Percentiles rank a stretch among this genome's conserved stretches.
Conservation (phyloP, 306 rosid species). For the Prunus armeniaca region DNA sequence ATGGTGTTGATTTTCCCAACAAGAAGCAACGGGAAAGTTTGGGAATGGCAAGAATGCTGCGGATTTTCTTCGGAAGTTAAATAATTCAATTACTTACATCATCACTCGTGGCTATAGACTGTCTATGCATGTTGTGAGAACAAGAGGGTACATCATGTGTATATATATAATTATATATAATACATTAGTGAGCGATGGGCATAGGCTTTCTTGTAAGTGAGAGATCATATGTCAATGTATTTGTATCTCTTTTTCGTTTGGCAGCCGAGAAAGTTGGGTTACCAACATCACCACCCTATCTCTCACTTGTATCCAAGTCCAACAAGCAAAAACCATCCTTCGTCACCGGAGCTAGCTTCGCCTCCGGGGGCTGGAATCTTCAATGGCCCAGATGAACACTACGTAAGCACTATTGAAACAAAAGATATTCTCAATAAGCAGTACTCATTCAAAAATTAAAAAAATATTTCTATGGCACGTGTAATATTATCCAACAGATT, state of each 20-base stretch:
- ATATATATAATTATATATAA: too few relatives aligned
- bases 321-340: conserved; percentile 30
- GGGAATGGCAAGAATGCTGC: conserved; percentile 45
- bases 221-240: too few relatives aligned
- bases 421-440: too few relatives aligned
- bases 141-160: background rate
- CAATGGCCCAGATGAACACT: conserved; percentile 39
- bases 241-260: background rate
- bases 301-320: conserved; percentile 41
- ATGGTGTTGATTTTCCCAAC: conserved; percentile 41
- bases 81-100: background rate
- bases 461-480: background rate
- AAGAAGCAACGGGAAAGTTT: conserved; percentile 40
- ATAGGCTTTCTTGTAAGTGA: too few relatives aligned
- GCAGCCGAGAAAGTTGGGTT: conserved; percentile 62
- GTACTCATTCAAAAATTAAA: background rate
- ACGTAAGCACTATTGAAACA: conserved; percentile 38
- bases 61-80: conserved; percentile 36
- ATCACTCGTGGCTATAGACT: background rate
- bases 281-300: conserved; percentile 66
- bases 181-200: too few relatives aligned
- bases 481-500: background rate
- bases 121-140: background rate
- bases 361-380: conserved; percentile 93
- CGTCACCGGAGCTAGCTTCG: conserved; percentile 68